Percentiles rank a stretch among this genome's conserved stretches.
These are phyloP conservation scores for Neonectria punicea DNA, from an alignment of 2,329 filamentous ascomycete species.

Conservation along the genomic window DNA sequence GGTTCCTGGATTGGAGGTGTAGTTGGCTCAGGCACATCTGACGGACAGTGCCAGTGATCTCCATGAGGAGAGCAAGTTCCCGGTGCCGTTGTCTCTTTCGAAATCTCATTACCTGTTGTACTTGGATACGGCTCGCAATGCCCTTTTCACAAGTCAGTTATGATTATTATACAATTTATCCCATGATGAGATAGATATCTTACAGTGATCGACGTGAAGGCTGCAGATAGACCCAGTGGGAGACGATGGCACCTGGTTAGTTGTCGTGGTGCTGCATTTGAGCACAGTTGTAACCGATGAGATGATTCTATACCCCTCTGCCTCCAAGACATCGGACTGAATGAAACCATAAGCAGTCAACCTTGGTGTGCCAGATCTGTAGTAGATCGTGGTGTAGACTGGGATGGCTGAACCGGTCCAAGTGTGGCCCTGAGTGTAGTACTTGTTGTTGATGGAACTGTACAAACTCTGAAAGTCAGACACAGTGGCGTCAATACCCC, in stretches of 20 bases:
- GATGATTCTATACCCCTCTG: constrained; percentile 36
- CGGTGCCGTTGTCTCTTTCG: neutral
- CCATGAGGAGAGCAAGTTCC: constrained; percentile 22
- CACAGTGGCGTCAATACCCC: too few relatives aligned
- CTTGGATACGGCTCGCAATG: constrained; percentile 24
- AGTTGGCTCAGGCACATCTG: neutral
- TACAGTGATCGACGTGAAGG: constrained; percentile 18
- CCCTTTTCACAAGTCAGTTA: constrained; percentile 16
- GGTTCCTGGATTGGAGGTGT: neutral
- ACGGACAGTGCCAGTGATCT: constrained; percentile 5
- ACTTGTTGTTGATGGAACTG: constrained; percentile 34
- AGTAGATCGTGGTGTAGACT: constrained; percentile 28
- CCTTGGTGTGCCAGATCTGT: constrained; percentile 22
- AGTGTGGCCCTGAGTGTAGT: constrained; percentile 35
- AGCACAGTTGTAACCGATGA: constrained; percentile 5
- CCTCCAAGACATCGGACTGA: constrained; percentile 32
- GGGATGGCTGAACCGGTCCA: constrained; percentile 32
- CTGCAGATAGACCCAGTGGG: constrained; percentile 21
- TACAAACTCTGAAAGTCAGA: constrained; percentile 30
- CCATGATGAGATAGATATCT: neutral
- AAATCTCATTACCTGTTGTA: neutral
- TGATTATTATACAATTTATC: too few relatives aligned
- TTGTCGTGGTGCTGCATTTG: constrained; percentile 6
- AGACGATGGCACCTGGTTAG: constrained; percentile 13
- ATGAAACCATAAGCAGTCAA: constrained; percentile 37